Percentiles rank a stretch among this genome's conserved stretches.
Evolutionary conservation across 345 rosid genomes (phyloP).

Genomic region (Eucalyptus sideroxylon): DNA sequence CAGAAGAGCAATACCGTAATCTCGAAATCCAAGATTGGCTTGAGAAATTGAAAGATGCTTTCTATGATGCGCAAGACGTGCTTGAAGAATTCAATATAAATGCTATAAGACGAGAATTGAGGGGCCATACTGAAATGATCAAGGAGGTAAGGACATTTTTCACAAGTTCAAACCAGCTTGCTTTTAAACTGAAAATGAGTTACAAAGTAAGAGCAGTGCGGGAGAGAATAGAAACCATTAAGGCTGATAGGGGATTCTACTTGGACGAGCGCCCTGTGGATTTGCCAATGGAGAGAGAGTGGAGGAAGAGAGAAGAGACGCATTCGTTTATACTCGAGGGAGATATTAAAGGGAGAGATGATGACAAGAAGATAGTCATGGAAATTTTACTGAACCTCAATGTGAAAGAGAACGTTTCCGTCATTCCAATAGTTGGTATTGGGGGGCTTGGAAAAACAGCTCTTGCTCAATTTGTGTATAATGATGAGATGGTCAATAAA

Average conservation of each 20-base stretch:
- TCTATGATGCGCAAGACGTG: slow-evolving; percentile 20
- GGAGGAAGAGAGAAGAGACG: neutral
- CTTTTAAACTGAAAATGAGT: no score
- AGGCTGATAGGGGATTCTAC: no score
- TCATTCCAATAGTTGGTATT: neutral
- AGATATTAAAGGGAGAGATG: neutral
- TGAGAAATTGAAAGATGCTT: neutral
- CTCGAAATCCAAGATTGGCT: slow-evolving; percentile 4
- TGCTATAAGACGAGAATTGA: neutral
- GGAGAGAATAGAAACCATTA: no score
- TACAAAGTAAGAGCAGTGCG: no score
- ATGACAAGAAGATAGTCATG: neutral
- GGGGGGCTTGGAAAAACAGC: neutral
- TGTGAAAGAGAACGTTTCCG: neutral
- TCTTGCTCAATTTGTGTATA: neutral
- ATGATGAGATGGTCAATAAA: neutral
- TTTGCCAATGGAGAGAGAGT: no score
- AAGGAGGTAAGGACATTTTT: no score
- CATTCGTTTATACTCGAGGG: neutral
- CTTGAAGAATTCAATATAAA: slow-evolving; percentile 8
- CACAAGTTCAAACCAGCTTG: no score
- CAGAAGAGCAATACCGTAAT: neutral
- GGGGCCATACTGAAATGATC: no score
- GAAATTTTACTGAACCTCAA: rapidly evolving
- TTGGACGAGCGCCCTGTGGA: neutral